Conservation (phyloP, 2,329 filamentous ascomycete species). For the Paecilomyces sp. region DNA sequence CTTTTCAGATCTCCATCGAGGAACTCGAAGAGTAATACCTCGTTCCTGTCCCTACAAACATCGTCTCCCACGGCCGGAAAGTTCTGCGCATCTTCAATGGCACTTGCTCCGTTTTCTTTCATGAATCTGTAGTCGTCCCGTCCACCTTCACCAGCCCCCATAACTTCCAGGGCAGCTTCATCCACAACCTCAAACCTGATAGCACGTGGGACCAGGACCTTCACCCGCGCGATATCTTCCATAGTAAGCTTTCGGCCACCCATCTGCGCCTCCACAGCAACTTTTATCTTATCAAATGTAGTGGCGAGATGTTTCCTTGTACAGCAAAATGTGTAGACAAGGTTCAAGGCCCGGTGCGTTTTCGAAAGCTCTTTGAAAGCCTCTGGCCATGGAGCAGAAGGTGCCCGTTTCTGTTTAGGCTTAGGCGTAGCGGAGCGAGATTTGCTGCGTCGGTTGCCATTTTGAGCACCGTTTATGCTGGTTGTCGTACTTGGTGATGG, state of each 20-base stretch:
- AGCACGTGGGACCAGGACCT: constrained; percentile 66
- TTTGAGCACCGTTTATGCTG: not conserved
- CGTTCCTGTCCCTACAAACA: constrained; percentile 34
- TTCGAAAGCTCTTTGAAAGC: constrained; percentile 65
- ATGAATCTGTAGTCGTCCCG: constrained; percentile 13
- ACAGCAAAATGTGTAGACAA: constrained; percentile 92
- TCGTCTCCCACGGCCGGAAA: constrained; percentile 18
- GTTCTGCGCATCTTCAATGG: constrained; percentile 5
- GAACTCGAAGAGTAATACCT: constrained; percentile 87
- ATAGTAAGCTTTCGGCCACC: constrained; percentile 58
- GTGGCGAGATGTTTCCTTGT: constrained; percentile 88
- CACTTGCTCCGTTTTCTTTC: not conserved
- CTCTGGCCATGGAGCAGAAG: constrained; percentile 61
- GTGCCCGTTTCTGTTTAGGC: constrained; percentile 10
- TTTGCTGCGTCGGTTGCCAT: not conserved
- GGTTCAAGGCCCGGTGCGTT: constrained; percentile 76
- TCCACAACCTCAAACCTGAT: constrained; percentile 84
- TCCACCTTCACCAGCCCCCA: constrained; percentile 60
- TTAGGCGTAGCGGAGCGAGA: constrained; percentile 8
- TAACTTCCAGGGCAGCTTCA: constrained; percentile 72
- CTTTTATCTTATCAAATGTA: constrained; percentile 81
- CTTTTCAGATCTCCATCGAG: constrained; percentile 84
- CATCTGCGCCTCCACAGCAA: constrained; percentile 76
- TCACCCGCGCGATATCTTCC: constrained; percentile 76
- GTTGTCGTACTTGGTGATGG: not conserved